Evolutionary conservation across 2,329 filamentous ascomycete species (phyloP).

Genomic region (Stylonectria norvegica): DNA sequence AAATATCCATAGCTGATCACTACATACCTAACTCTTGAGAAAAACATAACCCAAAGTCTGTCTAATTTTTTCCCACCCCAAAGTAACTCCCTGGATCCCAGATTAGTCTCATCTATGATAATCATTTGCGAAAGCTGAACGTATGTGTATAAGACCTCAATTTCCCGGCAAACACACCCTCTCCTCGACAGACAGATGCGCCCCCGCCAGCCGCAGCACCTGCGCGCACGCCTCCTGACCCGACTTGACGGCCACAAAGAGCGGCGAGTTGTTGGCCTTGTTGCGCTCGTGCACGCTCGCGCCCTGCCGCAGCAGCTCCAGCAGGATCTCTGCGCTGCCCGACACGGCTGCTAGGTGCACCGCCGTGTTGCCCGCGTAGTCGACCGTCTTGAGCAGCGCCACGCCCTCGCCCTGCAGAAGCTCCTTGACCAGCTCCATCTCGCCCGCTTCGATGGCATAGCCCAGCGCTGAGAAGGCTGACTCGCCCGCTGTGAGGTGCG

Average conservation of each 20-base stretch:
- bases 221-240: constrained; percentile 52
- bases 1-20: too few species aligned
- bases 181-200: constrained; percentile 49
- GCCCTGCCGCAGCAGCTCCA: constrained; percentile 56
- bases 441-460: constrained; percentile 73
- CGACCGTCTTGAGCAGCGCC: constrained; percentile 68
- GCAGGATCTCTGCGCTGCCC: constrained; percentile 52
- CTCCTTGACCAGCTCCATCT: constrained; percentile 61
- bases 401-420: constrained; percentile 64
- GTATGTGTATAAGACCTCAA: too few species aligned
- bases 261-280: constrained; percentile 61
- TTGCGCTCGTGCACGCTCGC: constrained; percentile 67
- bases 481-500: constrained; percentile 45
- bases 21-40: too few species aligned
- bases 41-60: too few species aligned
- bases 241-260: constrained; percentile 60
- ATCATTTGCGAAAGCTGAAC: too few species aligned
- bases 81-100: too few species aligned
- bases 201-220: constrained; percentile 57
- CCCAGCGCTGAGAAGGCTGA: constrained; percentile 74
- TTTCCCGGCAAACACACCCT: constrained; percentile 31
- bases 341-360: constrained; percentile 57
- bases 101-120: too few species aligned
- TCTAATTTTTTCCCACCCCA: too few species aligned
- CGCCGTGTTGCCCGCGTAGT: constrained; percentile 78